Evolutionary conservation across 2,329 filamentous ascomycete genomes (phyloP), one percentile per base, ranked within the genome.

Genomic region (Microsporum ferrugineum): DNA sequence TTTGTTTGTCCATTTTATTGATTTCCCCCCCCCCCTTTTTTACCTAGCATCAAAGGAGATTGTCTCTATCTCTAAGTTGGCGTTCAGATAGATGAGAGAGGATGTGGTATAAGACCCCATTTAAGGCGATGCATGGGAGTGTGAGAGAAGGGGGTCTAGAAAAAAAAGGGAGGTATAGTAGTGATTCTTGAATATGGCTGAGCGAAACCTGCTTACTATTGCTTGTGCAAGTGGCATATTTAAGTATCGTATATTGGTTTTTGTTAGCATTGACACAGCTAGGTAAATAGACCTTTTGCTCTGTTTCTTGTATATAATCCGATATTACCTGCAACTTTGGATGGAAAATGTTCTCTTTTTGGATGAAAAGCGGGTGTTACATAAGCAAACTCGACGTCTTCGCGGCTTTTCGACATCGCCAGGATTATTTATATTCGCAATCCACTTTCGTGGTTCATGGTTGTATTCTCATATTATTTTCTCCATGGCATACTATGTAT

Each of bases 21-120:
- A 55, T 55, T 38, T 17, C 51, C 10, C 14, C n/a, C 17, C 39
- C 5, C 10, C 31, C 31, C 23, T 55, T 31, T 55, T n/a, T 36
- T 55, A n/a, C 33, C 51, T 34, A 5, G 31, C 51, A 55, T 55
- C 51, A 55, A 55, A 53, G 27, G 51, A 29, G n/a, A 17, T 14
- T 8, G 23, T 34, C 5, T 33, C 45, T 36, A 31, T 55, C 14
- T 55, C 45, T 36, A 31, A 14, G 51, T 23, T 55, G 51, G 51
- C 51, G 51, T 55, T 55, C 12, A 55, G 51, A 55, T 34, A 55
- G 51, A 55, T 23, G 51, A 55, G 17, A 36, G n/a, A n/a, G 17
- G 29, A 55, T 36, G 51, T 55, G 51, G 33, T 55, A 34, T 17
- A 55, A 33, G 10, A 27, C 14, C n/a, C 12, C 27, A 36, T 34